Percentiles rank a stretch among this genome's conserved stretches.
These are phyloP conservation scores for Lanmaoa pseudosensibilis DNA, from an alignment of 768 basidiomycete genomes.

Conservation along the genomic window DNA sequence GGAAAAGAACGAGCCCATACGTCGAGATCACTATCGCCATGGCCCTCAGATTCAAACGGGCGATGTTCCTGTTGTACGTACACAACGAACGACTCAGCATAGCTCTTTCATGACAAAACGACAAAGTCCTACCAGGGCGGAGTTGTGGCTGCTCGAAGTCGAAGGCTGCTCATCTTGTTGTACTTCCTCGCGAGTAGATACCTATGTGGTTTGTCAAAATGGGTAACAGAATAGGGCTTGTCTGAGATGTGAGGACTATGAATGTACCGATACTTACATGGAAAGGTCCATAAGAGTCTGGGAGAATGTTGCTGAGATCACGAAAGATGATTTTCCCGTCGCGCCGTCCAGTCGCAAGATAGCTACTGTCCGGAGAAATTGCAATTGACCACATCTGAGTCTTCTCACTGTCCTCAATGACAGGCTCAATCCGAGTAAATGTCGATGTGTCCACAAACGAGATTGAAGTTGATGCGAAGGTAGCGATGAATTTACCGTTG, in stretches of 20 bases:
- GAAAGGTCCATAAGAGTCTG: too few species aligned
- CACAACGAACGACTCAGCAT: background rate
- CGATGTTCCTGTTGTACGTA: background rate
- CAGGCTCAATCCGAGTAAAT: too few species aligned
- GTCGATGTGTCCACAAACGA: too few species aligned
- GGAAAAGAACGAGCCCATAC: background rate
- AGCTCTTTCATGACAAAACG: background rate
- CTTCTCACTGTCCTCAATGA: too few species aligned
- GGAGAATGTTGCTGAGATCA: too few species aligned
- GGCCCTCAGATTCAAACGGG: background rate
- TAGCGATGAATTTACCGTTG: too few species aligned
- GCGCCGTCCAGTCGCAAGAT: background rate
- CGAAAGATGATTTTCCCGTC: background rate
- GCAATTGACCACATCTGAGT: too few species aligned
- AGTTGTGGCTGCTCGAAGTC: too few species aligned
- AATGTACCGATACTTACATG: background rate
- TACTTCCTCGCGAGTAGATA: too few species aligned
- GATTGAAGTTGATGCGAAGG: rapidly evolving
- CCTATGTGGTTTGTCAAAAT: too few species aligned
- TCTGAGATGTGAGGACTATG: background rate
- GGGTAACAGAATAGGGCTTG: too few species aligned
- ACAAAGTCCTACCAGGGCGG: background rate
- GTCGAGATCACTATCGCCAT: background rate
- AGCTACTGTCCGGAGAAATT: too few species aligned
- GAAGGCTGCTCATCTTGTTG: background rate